Evolutionary conservation across 805 yeast genomes (phyloP).

Genomic region (Candida glaebosa): DNA sequence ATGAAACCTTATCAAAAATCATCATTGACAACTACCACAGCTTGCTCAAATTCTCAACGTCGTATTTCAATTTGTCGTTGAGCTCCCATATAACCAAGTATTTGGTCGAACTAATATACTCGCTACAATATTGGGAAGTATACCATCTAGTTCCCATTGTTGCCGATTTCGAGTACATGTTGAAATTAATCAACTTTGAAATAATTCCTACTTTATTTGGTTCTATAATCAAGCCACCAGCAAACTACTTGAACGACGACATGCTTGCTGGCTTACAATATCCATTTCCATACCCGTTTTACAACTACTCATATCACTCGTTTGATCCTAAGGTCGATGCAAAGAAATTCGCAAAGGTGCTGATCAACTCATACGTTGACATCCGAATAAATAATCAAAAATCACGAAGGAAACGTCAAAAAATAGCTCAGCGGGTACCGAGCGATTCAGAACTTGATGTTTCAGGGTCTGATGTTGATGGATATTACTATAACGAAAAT

Average conservation of each 20-base stretch:
- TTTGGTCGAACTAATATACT: slow-evolving; percentile 35
- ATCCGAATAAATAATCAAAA: slow-evolving; percentile 24
- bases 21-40: slow-evolving; percentile 36
- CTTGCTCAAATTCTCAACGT: slow-evolving; percentile 26
- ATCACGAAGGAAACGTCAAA: slow-evolving; percentile 2
- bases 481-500: neutral
- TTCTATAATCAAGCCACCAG: slow-evolving; percentile 37
- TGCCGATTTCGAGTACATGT: slow-evolving; percentile 31
- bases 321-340: slow-evolving; percentile 23
- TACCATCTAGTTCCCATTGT: slow-evolving; percentile 34
- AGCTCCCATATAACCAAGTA: slow-evolving; percentile 37
- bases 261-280: slow-evolving; percentile 41
- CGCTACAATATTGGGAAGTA: slow-evolving; percentile 42
- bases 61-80: slow-evolving; percentile 36
- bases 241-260: slow-evolving; percentile 29
- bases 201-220: slow-evolving; percentile 35
- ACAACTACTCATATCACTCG: slow-evolving; percentile 41
- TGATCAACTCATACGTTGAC: slow-evolving; percentile 35
- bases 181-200: slow-evolving; percentile 33
- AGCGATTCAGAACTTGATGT: neutral
- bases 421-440: neutral
- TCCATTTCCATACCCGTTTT: slow-evolving; percentile 45
- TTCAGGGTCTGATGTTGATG: slow-evolving; percentile 1
- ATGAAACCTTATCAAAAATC: slow-evolving; percentile 32
- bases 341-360: slow-evolving; percentile 22